Percentiles rank a stretch among this genome's conserved stretches.
phyloP scores from a whole-genome alignment of 2,329 filamentous ascomycete species.

The Hymenotorrendiella dingleyae region DNA sequence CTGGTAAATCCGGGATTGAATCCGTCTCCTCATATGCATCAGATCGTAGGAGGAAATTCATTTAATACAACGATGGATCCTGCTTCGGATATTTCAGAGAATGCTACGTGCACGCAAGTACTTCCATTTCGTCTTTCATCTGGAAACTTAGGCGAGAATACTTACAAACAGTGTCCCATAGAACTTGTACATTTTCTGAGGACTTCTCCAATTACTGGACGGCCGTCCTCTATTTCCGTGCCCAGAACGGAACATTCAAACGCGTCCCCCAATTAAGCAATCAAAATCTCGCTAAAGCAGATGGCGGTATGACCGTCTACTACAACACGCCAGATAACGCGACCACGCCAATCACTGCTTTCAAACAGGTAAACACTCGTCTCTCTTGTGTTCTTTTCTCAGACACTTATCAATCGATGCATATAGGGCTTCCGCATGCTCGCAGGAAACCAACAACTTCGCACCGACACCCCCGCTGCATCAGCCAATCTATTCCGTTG shows the following conservation, averaged over 20 bases:
- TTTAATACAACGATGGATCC: conserved; percentile 5
- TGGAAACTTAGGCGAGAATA: too few species aligned
- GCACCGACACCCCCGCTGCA: neutral
- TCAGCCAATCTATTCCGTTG: conserved; percentile 9
- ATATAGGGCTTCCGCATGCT: conserved; percentile 6
- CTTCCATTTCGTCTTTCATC: too few species aligned
- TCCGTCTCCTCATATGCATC: conserved; percentile 4
- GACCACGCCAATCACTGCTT: neutral
- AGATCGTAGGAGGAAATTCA: conserved; percentile 6
- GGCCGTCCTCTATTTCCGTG: conserved; percentile 7
- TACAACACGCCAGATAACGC: conserved; percentile 3
- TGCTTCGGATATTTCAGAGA: neutral
- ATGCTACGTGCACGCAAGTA: conserved; percentile 2
- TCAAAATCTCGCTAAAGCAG: conserved; percentile 1
- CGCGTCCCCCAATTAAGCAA: conserved; percentile 5
- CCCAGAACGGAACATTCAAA: conserved; percentile 7
- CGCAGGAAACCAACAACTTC: conserved; percentile 1
- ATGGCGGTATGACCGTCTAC: conserved; percentile 8
- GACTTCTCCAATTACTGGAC: conserved; percentile 10
- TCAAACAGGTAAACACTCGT: neutral
- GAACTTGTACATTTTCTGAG: conserved; percentile 6
- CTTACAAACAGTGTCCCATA: too few species aligned
- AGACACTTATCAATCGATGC: neutral
- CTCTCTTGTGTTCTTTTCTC: neutral
- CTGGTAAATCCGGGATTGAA: conserved; percentile 3